These are phyloP conservation scores for Solanum hybrid DNA, from an alignment of 305 asterid species.

Conservation along the genomic window DNA sequence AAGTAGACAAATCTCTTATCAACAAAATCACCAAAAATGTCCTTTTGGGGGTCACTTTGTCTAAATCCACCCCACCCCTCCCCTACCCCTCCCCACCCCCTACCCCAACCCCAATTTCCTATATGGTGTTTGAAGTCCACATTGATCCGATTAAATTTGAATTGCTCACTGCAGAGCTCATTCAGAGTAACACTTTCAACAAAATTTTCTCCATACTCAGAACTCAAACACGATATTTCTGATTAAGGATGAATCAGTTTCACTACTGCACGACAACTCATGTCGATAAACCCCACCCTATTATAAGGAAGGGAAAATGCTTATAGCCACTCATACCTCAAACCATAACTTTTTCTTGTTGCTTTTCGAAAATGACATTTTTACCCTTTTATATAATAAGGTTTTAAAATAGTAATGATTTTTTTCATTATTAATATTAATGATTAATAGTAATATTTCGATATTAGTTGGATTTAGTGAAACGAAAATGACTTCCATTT, in stretches of 20 bases:
- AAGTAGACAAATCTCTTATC: background rate
- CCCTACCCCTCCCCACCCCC: background rate
- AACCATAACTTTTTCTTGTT: background rate
- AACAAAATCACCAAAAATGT: slow-evolving; percentile 14
- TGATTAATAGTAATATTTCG: background rate
- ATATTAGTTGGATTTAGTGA: background rate
- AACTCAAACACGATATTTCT: too few species aligned
- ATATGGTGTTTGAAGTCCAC: accelerated
- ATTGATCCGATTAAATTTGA: background rate
- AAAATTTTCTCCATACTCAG: too few species aligned
- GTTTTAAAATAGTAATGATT: background rate
- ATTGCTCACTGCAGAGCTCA: too few species aligned
- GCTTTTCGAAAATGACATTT: background rate
- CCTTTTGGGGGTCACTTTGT: slow-evolving; percentile 7
- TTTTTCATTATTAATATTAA: background rate
- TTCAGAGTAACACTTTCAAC: too few species aligned
- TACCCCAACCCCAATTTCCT: too few species aligned
- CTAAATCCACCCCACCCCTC: background rate
- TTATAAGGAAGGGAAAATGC: background rate
- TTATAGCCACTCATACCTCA: background rate
- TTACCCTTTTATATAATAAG: background rate
- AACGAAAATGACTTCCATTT: background rate
- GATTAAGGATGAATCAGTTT: too few species aligned
- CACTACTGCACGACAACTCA: too few species aligned
- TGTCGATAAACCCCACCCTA: background rate